These are phyloP conservation scores for Postia placenta DNA, from an alignment of 768 basidiomycete species.

Conservation along the genomic window DNA sequence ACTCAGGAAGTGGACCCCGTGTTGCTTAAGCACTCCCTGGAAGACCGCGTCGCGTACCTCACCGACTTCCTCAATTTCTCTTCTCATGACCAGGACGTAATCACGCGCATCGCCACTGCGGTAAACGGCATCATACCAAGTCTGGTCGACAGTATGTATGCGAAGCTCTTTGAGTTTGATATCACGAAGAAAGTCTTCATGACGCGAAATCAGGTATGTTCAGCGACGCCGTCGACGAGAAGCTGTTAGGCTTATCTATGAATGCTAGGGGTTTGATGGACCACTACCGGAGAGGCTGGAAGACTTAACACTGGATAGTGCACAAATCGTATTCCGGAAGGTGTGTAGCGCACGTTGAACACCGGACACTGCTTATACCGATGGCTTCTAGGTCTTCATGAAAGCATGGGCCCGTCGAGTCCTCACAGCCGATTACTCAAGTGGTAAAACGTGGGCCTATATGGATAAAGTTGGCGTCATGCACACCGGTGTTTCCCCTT, in stretches of 20 bases:
- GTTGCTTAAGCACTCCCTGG: slow-evolving; percentile 26
- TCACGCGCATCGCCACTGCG: slow-evolving; percentile 35
- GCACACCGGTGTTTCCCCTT: slow-evolving; percentile 41
- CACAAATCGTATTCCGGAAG: slow-evolving; percentile 43
- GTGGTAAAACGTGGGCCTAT: slow-evolving; percentile 38
- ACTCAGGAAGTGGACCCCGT: slow-evolving; percentile 23
- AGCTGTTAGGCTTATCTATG: background rate
- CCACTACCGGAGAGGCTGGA: slow-evolving; percentile 30
- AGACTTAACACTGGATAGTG: slow-evolving; percentile 35
- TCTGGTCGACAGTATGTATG: slow-evolving; percentile 40
- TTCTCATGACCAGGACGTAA: slow-evolving; percentile 32
- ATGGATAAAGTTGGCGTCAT: slow-evolving; percentile 41
- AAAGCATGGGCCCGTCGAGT: slow-evolving; percentile 29
- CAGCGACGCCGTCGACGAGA: no score
- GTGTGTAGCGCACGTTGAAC: slow-evolving; percentile 8
- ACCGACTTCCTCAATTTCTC: slow-evolving; percentile 41
- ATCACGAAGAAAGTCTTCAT: slow-evolving; percentile 36
- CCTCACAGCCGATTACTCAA: slow-evolving; percentile 39
- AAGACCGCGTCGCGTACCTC: slow-evolving; percentile 36
- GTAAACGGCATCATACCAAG: slow-evolving; percentile 37
- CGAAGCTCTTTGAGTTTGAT: slow-evolving; percentile 39
- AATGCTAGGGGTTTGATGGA: slow-evolving; percentile 33
- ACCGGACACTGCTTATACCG: slow-evolving; percentile 7
- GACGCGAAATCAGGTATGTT: slow-evolving; percentile 25
- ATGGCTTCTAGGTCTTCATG: slow-evolving; percentile 26